A percentile compares a stretch with the other conserved stretches of the same genome.
Conservation (phyloP, 2,329 filamentous ascomycete genomes). For the Penicillium occitanis region DNA sequence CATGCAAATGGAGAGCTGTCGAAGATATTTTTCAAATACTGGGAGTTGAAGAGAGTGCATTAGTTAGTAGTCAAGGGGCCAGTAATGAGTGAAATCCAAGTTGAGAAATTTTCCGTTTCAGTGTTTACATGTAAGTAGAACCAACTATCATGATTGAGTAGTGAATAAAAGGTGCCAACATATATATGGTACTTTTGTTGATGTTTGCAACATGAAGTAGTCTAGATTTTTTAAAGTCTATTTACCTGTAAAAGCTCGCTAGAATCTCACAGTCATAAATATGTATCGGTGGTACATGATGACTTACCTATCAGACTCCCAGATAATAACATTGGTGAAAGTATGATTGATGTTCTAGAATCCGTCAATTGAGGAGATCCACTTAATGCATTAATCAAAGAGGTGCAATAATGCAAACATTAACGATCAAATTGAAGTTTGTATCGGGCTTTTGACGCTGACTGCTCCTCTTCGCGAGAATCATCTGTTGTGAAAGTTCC, state of each 20-base stretch:
- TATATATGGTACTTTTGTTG: not conserved
- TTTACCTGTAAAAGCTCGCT: not conserved
- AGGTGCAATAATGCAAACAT: not conserved
- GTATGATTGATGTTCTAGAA: not conserved
- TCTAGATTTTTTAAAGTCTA: not conserved
- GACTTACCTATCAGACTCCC: not conserved
- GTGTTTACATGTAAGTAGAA: not conserved
- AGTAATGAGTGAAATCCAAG: not conserved
- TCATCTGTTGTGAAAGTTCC: not conserved
- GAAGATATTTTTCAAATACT: not conserved
- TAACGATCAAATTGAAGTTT: not conserved
- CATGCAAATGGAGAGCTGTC: not conserved
- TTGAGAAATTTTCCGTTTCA: not conserved
- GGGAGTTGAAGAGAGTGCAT: not conserved
- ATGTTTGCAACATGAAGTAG: not conserved
- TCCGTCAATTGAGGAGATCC: not conserved
- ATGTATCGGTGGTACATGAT: not conserved
- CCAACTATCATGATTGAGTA: not conserved
- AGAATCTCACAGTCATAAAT: not conserved
- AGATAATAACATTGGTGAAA: not conserved
- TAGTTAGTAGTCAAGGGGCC: not conserved
- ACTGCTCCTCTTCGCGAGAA: not conserved
- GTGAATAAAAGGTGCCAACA: not conserved
- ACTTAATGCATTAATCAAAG: not conserved
- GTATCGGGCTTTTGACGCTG: not conserved